Conservation (phyloP, 2,329 filamentous ascomycete genomes). For the Exophiala sp. region DNA sequence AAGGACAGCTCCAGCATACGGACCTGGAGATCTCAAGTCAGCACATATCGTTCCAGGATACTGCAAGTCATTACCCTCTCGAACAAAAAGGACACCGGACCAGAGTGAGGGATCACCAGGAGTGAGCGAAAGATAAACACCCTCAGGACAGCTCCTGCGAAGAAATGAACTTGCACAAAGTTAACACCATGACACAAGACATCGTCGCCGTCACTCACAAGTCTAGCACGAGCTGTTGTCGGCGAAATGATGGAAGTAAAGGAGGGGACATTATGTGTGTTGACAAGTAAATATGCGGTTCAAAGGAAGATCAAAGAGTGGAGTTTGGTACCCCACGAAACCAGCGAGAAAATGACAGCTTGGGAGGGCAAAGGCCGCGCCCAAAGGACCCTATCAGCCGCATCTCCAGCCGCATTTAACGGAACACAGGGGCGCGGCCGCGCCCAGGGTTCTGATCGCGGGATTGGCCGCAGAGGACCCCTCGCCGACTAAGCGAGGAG, state of each 20-base stretch:
- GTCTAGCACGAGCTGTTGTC: constrained; percentile 74
- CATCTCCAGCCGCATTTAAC: not conserved
- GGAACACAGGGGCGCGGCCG: no score
- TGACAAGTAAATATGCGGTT: constrained; percentile 5
- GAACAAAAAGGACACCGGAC: constrained; percentile 88
- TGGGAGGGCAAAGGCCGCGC: not conserved
- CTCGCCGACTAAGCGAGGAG: not conserved
- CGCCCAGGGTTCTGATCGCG: no score
- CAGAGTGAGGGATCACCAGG: constrained; percentile 77
- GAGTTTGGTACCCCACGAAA: constrained; percentile 10
- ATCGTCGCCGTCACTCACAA: constrained; percentile 59
- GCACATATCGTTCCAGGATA: not conserved
- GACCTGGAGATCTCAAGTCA: constrained; percentile 55
- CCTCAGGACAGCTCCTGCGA: constrained; percentile 77
- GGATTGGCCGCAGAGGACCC: not conserved
- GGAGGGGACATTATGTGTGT: constrained; percentile 13
- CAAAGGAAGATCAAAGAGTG: constrained; percentile 1
- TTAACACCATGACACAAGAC: constrained; percentile 15
- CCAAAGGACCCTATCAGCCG: not conserved
- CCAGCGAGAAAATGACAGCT: not conserved
- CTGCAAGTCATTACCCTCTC: constrained; percentile 61
- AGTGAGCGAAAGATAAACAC: constrained; percentile 80
- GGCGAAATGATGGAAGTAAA: constrained; percentile 54
- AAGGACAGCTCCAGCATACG: constrained; percentile 81
- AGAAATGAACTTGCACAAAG: constrained; percentile 63